phyloP scores from a whole-genome alignment of 306 rosid species.

The Albizia julibrissin region DNA sequence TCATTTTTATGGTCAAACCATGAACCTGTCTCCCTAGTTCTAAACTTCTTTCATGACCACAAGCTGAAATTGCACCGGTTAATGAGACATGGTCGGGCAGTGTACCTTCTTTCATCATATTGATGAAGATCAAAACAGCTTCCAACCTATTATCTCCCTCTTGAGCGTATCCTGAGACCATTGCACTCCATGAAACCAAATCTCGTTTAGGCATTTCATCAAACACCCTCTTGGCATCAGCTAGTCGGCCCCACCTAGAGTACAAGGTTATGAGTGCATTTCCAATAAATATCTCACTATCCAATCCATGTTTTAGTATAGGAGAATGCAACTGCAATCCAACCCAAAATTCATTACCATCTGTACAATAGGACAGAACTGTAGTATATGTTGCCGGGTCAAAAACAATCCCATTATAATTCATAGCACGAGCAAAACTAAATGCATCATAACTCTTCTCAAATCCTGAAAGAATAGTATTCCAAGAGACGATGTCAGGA shows the following conservation, averaged over 20 bases:
- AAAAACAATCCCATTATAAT: constrained; percentile 50
- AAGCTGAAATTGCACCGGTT: constrained; percentile 78
- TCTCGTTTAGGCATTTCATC: constrained; percentile 53
- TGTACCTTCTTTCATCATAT: constrained; percentile 67
- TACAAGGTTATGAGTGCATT: constrained; percentile 80
- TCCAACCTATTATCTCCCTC: constrained; percentile 48
- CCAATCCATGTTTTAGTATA: constrained; percentile 55
- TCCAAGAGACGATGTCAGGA: constrained; percentile 83
- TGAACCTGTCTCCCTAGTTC: constrained; percentile 73
- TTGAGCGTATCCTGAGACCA: constrained; percentile 77
- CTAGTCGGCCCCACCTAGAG: constrained; percentile 59
- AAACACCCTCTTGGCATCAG: constrained; percentile 64
- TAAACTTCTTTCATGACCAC: constrained; percentile 63
- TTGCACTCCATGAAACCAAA: constrained; percentile 78
- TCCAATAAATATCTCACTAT: constrained; percentile 66
- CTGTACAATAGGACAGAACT: constrained; percentile 63
- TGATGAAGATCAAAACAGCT: background rate
- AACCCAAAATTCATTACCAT: constrained; percentile 49
- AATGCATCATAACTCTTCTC: constrained; percentile 60
- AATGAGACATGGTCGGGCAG: constrained; percentile 70
- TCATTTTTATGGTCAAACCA: constrained; percentile 59
- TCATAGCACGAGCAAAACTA: constrained; percentile 59
- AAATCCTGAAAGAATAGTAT: constrained; percentile 80
- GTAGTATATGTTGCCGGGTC: constrained; percentile 72
- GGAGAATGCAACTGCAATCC: constrained; percentile 75